Evolutionary conservation across 2,329 filamentous ascomycete genomes (phyloP), one percentile per base, ranked within the genome.

Genomic region (Pseudopithomyces maydicus): DNA sequence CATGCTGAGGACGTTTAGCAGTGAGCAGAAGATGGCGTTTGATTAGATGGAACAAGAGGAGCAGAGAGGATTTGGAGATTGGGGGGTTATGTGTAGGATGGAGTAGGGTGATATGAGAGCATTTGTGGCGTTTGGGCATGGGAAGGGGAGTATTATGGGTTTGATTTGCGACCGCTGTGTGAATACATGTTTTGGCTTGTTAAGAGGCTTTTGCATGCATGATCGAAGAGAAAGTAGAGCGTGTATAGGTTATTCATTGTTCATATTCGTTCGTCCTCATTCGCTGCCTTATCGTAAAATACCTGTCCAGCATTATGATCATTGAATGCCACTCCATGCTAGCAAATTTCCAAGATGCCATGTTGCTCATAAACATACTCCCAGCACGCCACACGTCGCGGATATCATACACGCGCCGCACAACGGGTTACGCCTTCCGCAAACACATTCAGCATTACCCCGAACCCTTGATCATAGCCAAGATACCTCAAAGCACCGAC

Each of bases 1-100:
- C 15, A 77, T 85, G 56, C 66, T 85, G 69, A 73, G 73, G 1
- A 70, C 53, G 22, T 64, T 57, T 44, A 58, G 58, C 44, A 57
- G 56, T n/a, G 50, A 56, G 51, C 61, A 64, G 52, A 66, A 66
- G 57, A 56, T 59, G 55, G 56, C 56, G 41, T 66, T 51, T 58
- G 62, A 60, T 39, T 59, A 55, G 39, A 42, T 22, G 50, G 17
- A 14, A 36, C 12, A 20, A 44, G 17, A 20, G 35, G 8, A 6
- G 22, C 14, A n/a, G 32, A 11, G n/a, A 29, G 35, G 15, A 38
- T 33, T 32, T 15, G 23, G 10, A 26, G 17, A 38, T 23, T 19
- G 49, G 8, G 15, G 8, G 14, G 22, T 14, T 14, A 19, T 17
- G 11, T 49, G 32, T 10, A 10, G 11, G 46, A 20, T 7, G 39